These are phyloP conservation scores for Blyttiomyces sp. DNA, from an alignment of 371 early-diverging fungal species.

Conservation along the genomic window DNA sequence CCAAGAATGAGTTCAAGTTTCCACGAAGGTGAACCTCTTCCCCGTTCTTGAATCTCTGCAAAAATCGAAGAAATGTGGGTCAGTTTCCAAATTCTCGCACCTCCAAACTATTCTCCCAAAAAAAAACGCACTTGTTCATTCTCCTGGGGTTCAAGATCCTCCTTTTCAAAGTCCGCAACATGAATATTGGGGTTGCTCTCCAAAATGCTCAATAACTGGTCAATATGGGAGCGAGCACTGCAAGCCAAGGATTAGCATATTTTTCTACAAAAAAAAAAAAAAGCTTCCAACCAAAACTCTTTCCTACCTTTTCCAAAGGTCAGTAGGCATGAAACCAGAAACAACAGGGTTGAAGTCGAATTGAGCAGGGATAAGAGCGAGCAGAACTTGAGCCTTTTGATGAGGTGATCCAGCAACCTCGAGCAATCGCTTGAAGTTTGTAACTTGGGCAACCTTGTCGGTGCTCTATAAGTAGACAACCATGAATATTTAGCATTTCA, in stretches of 20 bases:
- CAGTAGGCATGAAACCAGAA: constrained; percentile 65
- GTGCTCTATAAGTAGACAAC: too few relatives aligned
- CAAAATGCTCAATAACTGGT: constrained; percentile 66
- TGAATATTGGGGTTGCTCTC: constrained; percentile 57
- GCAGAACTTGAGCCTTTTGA: constrained; percentile 81
- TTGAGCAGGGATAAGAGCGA: constrained; percentile 84
- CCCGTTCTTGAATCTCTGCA: constrained; percentile 24
- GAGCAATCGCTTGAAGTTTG: constrained; percentile 64
- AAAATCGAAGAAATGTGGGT: constrained; percentile 3
- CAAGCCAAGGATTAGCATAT: background rate
- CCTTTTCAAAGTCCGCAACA: constrained; percentile 27
- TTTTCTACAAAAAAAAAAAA: background rate
- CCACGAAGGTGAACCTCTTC: constrained; percentile 68
- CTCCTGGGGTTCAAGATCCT: constrained; percentile 26
- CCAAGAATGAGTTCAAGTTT: constrained; percentile 83
- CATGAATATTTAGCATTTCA: background rate
- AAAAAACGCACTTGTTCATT: constrained; percentile 15
- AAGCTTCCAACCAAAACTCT: too few relatives aligned
- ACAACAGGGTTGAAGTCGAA: constrained; percentile 77
- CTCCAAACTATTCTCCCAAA: constrained; percentile 62
- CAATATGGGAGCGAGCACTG: constrained; percentile 66
- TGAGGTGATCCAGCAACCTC: constrained; percentile 67
- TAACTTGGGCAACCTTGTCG: constrained; percentile 76
- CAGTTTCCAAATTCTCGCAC: background rate
- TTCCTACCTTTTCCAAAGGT: constrained; percentile 69